Evolutionary conservation across 2,329 filamentous ascomycete species (phyloP), one percentile per base, ranked within the genome.

Genomic region (Paecilomyces variotii): DNA sequence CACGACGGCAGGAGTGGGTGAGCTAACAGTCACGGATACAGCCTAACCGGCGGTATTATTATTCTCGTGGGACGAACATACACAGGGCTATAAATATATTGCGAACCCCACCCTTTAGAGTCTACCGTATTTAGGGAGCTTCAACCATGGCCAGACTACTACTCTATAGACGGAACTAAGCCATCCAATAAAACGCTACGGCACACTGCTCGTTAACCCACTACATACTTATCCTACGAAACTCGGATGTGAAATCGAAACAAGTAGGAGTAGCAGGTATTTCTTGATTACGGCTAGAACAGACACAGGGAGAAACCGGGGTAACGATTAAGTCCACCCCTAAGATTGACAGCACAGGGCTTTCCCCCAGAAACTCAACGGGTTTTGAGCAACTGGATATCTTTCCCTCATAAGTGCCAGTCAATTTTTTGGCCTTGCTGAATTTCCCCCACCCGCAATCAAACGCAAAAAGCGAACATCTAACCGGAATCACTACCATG

Each of bases 361-460:
- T 91, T 97, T 97, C 93, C 91, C 92, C 91, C 87, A 79, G 74
- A 71, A 68, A 64, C 61, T 65, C 65, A 65, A 70, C 67, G 71
- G 66, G 74, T 65, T 68, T 70, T 67, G 68, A 76, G 74, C 74
- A 70, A 69, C 72, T 73, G 73, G 91, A 88, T 96, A 91, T 97
- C 93, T 97, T 97, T 97, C 93, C 93, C 91, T 97, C 92, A 89
- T 97, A 83, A 97, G 91, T 88, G 86, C 87, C 81, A 78, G 82
- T 82, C 84, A 85, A 81, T 82, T 79, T 78, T 81, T 73, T 73
- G 71, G 74, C 73, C 68, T 69, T 72, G 58, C 45, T 56, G 55
- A 55, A 55, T 57, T 53, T 59, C 35, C 56, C 54, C 66, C 19
- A 19, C 19, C 62, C 14, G 50, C 50, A 28, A 52, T 52, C 25